These are phyloP conservation scores for Domatiomyces catenatus DNA, from an alignment of 2,329 filamentous ascomycete species.

Conservation along the genomic window DNA sequence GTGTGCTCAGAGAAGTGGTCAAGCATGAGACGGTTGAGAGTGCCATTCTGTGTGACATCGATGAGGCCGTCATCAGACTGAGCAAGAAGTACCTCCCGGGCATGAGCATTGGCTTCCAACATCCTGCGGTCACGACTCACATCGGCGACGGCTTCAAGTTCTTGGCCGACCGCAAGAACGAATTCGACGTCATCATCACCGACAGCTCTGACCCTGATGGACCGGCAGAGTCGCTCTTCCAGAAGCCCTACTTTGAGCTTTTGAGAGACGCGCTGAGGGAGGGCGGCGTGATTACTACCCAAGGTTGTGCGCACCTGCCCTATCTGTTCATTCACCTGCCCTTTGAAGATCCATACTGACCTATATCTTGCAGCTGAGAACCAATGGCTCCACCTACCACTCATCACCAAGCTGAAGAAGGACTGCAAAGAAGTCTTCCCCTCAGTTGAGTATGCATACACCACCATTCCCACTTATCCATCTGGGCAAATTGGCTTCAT, in stretches of 20 bases:
- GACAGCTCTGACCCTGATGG: constrained; percentile 96
- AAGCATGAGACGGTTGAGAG: constrained; percentile 97
- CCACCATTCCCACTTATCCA: constrained; percentile 94
- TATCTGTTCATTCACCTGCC: constrained; percentile 19
- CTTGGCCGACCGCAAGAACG: constrained; percentile 87
- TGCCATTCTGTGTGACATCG: constrained; percentile 94
- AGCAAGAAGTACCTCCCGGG: constrained; percentile 94
- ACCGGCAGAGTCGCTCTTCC: constrained; percentile 88
- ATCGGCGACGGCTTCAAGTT: constrained; percentile 98
- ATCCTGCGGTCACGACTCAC: constrained; percentile 85
- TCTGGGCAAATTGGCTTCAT: constrained; percentile 99
- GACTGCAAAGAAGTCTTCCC: constrained; percentile 95
- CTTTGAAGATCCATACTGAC: constrained; percentile 9
- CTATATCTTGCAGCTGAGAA: constrained; percentile 59
- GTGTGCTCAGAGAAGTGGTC: constrained; percentile 94
- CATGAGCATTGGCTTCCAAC: constrained; percentile 85
- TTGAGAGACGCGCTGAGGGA: constrained; percentile 77
- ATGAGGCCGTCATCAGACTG: constrained; percentile 95
- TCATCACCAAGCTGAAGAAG: constrained; percentile 93
- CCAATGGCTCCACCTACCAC: constrained; percentile 92
- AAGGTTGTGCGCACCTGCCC: constrained; percentile 96
- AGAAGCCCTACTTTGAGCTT: constrained; percentile 97
- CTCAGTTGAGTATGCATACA: constrained; percentile 95
- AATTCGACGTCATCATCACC: constrained; percentile 98
- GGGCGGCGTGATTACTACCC: constrained; percentile 95